A percentile compares a stretch with the other conserved stretches of the same genome.
Conservation (phyloP, 1,284 basidiomycete genomes). For the Pseudozyma sp. region DNA sequence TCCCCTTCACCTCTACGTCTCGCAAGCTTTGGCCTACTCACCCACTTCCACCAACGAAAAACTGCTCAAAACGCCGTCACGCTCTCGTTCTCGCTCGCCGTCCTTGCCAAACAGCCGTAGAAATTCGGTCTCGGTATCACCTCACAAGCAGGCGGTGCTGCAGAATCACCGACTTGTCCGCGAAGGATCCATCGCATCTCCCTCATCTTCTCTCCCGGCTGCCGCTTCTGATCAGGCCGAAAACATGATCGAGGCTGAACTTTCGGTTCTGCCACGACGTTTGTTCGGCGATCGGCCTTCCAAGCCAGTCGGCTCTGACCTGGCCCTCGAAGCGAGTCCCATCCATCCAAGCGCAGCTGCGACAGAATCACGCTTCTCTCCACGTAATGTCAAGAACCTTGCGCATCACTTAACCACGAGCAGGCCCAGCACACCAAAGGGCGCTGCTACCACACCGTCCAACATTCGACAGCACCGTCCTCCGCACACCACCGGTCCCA, state of each 20-base stretch:
- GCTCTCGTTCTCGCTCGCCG: conserved; percentile 41
- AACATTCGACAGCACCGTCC: conserved; percentile 41
- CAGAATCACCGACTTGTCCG: conserved; percentile 42
- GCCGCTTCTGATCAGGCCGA: conserved; percentile 8
- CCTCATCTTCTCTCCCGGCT: conserved; percentile 14
- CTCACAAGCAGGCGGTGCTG: conserved; percentile 44
- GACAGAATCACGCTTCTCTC: conserved; percentile 30
- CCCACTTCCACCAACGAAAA: conserved; percentile 22
- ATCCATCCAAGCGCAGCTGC: conserved; percentile 5
- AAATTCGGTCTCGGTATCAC: conserved; percentile 38
- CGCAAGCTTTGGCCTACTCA: conserved; percentile 33
- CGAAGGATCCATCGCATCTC: conserved; percentile 32
- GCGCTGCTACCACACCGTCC: conserved; percentile 25
- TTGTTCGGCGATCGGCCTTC: conserved; percentile 24
- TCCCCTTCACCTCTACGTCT: conserved; percentile 40
- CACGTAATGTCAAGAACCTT: conserved; percentile 31
- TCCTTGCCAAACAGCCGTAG: conserved; percentile 31
- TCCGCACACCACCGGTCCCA: conserved; percentile 36
- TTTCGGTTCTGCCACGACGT: conserved; percentile 17
- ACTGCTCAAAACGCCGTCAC: conserved; percentile 37
- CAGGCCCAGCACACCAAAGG: conserved; percentile 32
- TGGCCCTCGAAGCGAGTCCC: conserved; percentile 28
- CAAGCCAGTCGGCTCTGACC: conserved; percentile 6
- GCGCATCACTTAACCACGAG: conserved; percentile 24
- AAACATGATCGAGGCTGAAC: conserved; percentile 20